Evolutionary conservation across 2,329 filamentous ascomycete genomes (phyloP).

Genomic region (Fusarium metavorans): DNA sequence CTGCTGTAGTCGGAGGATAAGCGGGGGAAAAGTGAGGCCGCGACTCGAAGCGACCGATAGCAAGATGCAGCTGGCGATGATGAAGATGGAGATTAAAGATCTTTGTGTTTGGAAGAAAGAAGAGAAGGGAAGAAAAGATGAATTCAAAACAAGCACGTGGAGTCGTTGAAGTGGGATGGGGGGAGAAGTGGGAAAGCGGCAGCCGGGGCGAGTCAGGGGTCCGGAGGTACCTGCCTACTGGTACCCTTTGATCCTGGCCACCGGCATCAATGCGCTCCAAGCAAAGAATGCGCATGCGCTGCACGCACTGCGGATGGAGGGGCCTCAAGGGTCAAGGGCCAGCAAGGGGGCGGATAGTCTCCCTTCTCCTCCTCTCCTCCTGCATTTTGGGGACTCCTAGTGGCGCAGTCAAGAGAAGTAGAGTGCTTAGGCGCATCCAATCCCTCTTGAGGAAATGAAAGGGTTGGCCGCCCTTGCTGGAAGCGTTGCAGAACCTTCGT

Average conservation of each 20-base stretch:
- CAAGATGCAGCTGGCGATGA: constrained; percentile 16
- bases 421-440: constrained; percentile 9
- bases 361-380: constrained; percentile 10
- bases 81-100: constrained; percentile 11
- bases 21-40: constrained; percentile 7
- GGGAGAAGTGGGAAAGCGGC: constrained; percentile 12
- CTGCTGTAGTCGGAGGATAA: constrained; percentile 8
- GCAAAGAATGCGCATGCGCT: background rate
- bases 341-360: constrained; percentile 7
- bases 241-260: constrained; percentile 15
- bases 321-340: constrained; percentile 10
- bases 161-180: constrained; percentile 36
- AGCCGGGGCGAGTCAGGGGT: constrained; percentile 29
- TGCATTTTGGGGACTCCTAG: constrained; percentile 12
- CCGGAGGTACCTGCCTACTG: constrained; percentile 26
- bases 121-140: constrained; percentile 38
- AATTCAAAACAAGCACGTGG: constrained; percentile 46
- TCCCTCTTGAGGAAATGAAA: constrained; percentile 40
- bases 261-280: background rate
- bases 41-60: constrained; percentile 25
- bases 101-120: constrained; percentile 12
- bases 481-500: constrained; percentile 26
- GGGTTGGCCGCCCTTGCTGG: constrained; percentile 33
- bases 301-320: constrained; percentile 11
- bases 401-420: constrained; percentile 28